Base-by-base conservation (phyloP, 2,329 filamentous ascomycete species). In the Teratosphaeria zuluensis region DNA sequence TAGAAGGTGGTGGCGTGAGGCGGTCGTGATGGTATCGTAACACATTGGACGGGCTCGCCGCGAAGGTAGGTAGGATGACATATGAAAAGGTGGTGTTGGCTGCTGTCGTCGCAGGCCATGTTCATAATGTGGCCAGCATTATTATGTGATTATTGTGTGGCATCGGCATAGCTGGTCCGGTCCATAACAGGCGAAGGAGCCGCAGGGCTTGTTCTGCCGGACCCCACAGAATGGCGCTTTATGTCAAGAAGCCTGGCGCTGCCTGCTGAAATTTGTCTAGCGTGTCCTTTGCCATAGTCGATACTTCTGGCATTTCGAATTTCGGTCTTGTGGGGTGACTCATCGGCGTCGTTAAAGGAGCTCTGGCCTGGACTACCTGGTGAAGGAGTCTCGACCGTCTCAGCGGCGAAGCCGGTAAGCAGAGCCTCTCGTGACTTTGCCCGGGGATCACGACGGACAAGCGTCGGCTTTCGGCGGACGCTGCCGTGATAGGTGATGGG, bases 211-310 rank as follows among this genome's bases (percentile, higher is more conserved):
- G 51, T 33, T 8, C 30, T 53, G 33, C 33, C 33, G 14, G 42
- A 51, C 8, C 59, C 58, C 38, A 46, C 35, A 24, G 56, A 58
- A 14, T 42, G 48, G 28, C 61, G 59, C 51, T 58, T 58, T 21
- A 63, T 56, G 24, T 91, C 85, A 55, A 94, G 75, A 56, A 92
- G 74, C 72, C 84, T 88, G 11, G 88, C 88, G 68, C 87, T 92
- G 55, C 89, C 89, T 52, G 88, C 87, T 68, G 88, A 92, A 67
- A 91, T 85, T 63, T 87, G 87, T 57, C 86, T 81, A 21, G 78
- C 82, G 65, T 92, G 88, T 9, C 80, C 78, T 66, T 79, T 83
- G 30, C 60, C 61, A 55, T 88, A 77, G 61, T 87, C 83, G 59
- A 92, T 78, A 72, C 87, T 92, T 56, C 80, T 85, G 31, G 90